Evolutionary conservation across 805 yeast genomes (phyloP).

Genomic region (Sungouiozyma ichnusensis): DNA sequence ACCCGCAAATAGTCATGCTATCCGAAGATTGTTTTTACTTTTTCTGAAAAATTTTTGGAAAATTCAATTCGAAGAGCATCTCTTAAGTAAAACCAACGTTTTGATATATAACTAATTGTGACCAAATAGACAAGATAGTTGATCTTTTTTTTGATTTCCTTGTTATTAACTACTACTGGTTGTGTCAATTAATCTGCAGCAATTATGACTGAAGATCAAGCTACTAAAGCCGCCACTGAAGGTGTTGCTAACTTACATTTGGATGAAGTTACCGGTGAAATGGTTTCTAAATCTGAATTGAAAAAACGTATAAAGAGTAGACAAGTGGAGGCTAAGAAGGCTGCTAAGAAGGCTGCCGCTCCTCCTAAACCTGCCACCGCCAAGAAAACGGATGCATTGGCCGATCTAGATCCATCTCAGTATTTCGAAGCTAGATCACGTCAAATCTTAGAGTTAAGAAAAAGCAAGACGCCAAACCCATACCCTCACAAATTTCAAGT

Average conservation of each 20-base stretch:
- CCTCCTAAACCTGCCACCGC: conserved; percentile 33
- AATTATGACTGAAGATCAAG: conserved; percentile 31
- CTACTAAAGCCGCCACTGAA: conserved; percentile 58
- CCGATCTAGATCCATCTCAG: conserved; percentile 90
- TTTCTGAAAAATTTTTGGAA: not conserved
- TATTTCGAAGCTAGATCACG: conserved; percentile 87
- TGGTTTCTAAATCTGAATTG: conserved; percentile 90
- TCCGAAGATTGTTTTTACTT: too few species aligned
- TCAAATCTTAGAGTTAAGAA: conserved; percentile 74
- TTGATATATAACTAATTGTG: too few species aligned
- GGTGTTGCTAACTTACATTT: conserved; percentile 65
- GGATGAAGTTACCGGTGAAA: conserved; percentile 94
- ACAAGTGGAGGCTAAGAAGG: conserved; percentile 78
- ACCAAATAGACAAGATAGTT: too few species aligned
- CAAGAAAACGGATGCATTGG: conserved; percentile 51
- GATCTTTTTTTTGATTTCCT: too few species aligned
- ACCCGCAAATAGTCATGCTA: too few species aligned
- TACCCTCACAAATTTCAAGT: conserved; percentile 94
- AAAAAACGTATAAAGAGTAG: conserved; percentile 91
- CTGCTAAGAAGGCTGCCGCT: conserved; percentile 68
- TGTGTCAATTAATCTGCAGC: not conserved
- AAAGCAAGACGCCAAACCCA: conserved; percentile 64
- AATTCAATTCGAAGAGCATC: not conserved
- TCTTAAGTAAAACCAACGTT: not conserved
- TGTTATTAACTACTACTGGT: too few species aligned